A percentile compares a stretch with the other conserved stretches of the same genome.
Evolutionary conservation across 2,329 filamentous ascomycete species (phyloP).

Genomic region (Neofusicoccum umdonicola): DNA sequence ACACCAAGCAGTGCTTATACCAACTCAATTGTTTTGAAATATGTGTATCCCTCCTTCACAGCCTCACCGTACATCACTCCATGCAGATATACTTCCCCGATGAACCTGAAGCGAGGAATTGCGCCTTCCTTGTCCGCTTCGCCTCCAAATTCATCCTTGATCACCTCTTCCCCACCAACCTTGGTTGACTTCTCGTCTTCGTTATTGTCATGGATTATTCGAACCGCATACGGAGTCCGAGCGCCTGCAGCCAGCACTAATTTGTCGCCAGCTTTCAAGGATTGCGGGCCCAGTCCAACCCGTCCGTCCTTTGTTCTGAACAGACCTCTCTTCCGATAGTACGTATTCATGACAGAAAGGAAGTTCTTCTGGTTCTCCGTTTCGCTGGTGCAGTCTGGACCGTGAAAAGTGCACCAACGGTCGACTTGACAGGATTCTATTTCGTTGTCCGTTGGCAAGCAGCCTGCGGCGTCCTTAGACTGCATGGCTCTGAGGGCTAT

Average conservation of each 20-base stretch:
- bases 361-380: not conserved
- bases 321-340: not conserved
- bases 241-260: too few relatives aligned
- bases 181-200: too few relatives aligned
- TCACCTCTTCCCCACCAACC: too few relatives aligned
- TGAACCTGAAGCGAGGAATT: not conserved
- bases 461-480: too few relatives aligned
- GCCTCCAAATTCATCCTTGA: too few relatives aligned
- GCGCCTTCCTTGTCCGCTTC: too few relatives aligned
- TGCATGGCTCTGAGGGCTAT: too few relatives aligned
- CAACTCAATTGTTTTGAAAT: not conserved
- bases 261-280: too few relatives aligned
- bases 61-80: not conserved
- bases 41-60: not conserved
- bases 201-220: too few relatives aligned
- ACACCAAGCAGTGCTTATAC: not conserved
- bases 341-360: not conserved
- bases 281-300: too few relatives aligned
- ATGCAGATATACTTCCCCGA: not conserved
- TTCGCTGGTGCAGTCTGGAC: not conserved
- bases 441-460: too few relatives aligned
- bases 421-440: not conserved
- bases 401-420: not conserved
- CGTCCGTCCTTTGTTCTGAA: not conserved
- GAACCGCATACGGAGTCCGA: too few relatives aligned